Percentiles rank a stretch among this genome's conserved stretches.
Evolutionary conservation across 805 yeast species (phyloP).

Genomic region (Trichomonascus vanleenenianus): DNA sequence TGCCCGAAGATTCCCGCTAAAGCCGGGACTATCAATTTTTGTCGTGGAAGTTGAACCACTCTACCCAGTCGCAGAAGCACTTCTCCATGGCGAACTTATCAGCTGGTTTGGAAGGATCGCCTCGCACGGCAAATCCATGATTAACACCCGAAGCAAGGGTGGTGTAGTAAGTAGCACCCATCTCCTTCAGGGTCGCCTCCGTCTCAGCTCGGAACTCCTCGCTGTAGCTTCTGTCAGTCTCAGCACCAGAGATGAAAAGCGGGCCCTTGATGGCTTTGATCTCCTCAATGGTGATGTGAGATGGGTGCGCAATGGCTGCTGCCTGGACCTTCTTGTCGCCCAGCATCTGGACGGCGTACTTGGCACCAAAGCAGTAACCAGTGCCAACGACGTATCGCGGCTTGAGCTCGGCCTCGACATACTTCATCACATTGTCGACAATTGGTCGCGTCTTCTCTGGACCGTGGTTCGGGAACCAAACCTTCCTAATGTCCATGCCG

Average conservation of each 20-base stretch:
- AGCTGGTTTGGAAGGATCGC: conserved; percentile 49
- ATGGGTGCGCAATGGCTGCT: conserved; percentile 81
- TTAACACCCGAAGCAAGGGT: conserved; percentile 52
- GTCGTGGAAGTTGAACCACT: conserved; percentile 16
- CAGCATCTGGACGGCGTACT: conserved; percentile 49
- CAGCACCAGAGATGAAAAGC: conserved; percentile 66
- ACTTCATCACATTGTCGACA: conserved; percentile 40
- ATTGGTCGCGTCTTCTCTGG: conserved; percentile 41
- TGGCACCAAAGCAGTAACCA: conserved; percentile 87
- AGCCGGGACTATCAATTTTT: neutral
- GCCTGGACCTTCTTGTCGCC: conserved; percentile 34
- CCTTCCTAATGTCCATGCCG: conserved; percentile 19
- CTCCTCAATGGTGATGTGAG: conserved; percentile 59
- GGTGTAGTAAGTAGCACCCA: conserved; percentile 49
- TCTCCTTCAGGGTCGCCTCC: conserved; percentile 48
- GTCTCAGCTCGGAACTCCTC: conserved; percentile 55
- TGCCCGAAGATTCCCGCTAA: too few species aligned
- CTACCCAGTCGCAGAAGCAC: conserved; percentile 32
- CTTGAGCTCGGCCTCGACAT: conserved; percentile 37
- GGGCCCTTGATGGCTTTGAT: conserved; percentile 55
- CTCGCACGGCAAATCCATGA: conserved; percentile 81
- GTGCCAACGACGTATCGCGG: conserved; percentile 47
- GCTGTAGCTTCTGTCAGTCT: conserved; percentile 56
- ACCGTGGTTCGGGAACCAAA: conserved; percentile 53
- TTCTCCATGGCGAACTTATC: conserved; percentile 62